Conservation (phyloP, 495 filamentous ascomycete species). For the Opeltia flavorubescens region DNA sequence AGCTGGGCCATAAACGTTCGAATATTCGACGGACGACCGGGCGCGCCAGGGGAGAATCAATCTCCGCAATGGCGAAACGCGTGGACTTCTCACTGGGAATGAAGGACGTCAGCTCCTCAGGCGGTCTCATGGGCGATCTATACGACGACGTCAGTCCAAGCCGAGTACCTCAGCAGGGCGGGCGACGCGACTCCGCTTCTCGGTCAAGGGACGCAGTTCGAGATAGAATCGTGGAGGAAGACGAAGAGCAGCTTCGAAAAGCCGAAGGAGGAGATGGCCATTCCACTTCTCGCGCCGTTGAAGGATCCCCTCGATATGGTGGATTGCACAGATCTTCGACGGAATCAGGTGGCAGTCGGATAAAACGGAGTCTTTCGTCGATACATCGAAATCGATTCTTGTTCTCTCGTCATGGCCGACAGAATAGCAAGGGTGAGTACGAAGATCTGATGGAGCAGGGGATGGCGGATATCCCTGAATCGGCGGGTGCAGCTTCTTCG, state of each 20-base stretch:
- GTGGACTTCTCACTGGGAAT: constrained; percentile 70
- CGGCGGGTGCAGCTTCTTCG: not conserved
- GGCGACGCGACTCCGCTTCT: constrained; percentile 24
- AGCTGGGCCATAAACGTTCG: constrained; percentile 26
- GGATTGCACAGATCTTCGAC: constrained; percentile 6
- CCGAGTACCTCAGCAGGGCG: constrained; percentile 25
- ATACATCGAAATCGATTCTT: constrained; percentile 25
- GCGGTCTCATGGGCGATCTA: constrained; percentile 54
- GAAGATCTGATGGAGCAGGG: constrained; percentile 23
- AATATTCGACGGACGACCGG: constrained; percentile 38
- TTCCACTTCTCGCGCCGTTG: constrained; percentile 4
- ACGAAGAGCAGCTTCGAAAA: constrained; percentile 19
- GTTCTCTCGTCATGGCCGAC: constrained; percentile 15
- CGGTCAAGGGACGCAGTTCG: constrained; percentile 26
- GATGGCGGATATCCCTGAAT: constrained; percentile 26
- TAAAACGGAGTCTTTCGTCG: not conserved
- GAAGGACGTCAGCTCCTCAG: constrained; percentile 35
- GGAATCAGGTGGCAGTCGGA: not conserved
- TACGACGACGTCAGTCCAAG: constrained; percentile 35
- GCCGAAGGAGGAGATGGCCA: constrained; percentile 3
- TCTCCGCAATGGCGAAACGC: constrained; percentile 41
- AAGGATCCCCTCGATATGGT: constrained; percentile 8
- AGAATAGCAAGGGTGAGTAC: constrained; percentile 13
- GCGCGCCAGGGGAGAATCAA: constrained; percentile 39
- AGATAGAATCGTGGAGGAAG: constrained; percentile 29